phyloP scores from a whole-genome alignment of 75 land plant species.

The Sequoia sempervirens region DNA sequence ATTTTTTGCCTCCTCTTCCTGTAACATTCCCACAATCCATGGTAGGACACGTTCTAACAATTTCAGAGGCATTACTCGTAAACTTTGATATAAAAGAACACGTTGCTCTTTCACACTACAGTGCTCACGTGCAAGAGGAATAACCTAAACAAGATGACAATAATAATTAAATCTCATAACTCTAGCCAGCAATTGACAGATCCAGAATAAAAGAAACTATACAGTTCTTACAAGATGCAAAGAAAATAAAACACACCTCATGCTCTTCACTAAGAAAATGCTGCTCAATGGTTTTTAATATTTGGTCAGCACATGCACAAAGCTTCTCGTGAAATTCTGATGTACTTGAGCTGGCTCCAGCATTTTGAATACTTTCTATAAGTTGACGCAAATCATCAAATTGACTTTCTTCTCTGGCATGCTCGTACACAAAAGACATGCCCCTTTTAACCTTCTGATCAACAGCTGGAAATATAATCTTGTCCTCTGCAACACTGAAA shows the following conservation, averaged over 20 bases:
- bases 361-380: conserved; percentile 52
- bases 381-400: conserved; percentile 51
- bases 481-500: conserved; percentile 84
- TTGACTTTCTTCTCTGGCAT: conserved; percentile 65
- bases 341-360: conserved; percentile 36
- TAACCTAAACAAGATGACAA: conserved; percentile 42
- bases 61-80: conserved; percentile 85
- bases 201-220: not conserved
- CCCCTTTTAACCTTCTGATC: conserved; percentile 35
- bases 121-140: conserved; percentile 73
- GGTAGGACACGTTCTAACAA: conserved; percentile 85
- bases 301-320: conserved; percentile 63
- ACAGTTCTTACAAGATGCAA: conserved; percentile 1
- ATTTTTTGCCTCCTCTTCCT: conserved; percentile 59
- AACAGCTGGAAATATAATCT: conserved; percentile 80
- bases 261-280: conserved; percentile 74
- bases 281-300: conserved; percentile 53
- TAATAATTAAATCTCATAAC: not conserved
- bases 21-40: conserved; percentile 62
- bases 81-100: conserved; percentile 64
- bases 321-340: conserved; percentile 48
- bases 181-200: not conserved
- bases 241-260: conserved; percentile 35
- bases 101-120: conserved; percentile 65
- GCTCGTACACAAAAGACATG: conserved; percentile 55